Evolutionary conservation across 1,284 basidiomycete genomes (phyloP).

Genomic region (Rhodofomes roseus): DNA sequence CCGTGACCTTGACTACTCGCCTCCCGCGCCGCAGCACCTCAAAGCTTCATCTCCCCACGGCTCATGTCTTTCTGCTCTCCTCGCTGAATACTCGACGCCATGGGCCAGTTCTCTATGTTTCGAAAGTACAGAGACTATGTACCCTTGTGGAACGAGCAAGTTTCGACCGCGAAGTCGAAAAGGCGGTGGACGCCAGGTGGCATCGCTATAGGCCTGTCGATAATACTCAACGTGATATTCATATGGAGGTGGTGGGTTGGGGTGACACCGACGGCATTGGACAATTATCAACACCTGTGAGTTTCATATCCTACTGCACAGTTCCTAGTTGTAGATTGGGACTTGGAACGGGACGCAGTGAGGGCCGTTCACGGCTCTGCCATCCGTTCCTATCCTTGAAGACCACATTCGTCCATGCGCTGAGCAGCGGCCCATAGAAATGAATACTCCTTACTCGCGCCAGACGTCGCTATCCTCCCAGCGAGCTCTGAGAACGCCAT

Average conservation of each 20-base stretch:
- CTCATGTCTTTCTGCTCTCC: neutral
- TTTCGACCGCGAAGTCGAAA: neutral
- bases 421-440: constrained; percentile 1
- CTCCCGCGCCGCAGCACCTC: neutral
- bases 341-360: neutral
- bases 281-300: constrained; percentile 8
- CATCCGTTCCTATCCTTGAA: neutral
- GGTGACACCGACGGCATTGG: neutral
- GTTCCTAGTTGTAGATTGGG: neutral
- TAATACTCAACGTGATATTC: neutral
- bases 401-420: neutral
- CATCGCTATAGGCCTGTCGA: neutral
- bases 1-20: neutral
- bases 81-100: neutral
- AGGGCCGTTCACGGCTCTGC: neutral
- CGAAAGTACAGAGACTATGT: constrained; percentile 2
- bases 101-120: neutral
- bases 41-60: neutral
- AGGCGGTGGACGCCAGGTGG: neutral
- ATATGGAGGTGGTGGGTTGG: neutral
- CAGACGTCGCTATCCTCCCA: neutral
- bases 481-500: constrained; percentile 29
- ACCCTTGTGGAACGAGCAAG: constrained; percentile 1
- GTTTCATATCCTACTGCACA: too few species aligned
- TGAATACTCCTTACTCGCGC: neutral